These are phyloP conservation scores for Acer yangbiense DNA, from an alignment of 345 rosid species.

Conservation along the genomic window DNA sequence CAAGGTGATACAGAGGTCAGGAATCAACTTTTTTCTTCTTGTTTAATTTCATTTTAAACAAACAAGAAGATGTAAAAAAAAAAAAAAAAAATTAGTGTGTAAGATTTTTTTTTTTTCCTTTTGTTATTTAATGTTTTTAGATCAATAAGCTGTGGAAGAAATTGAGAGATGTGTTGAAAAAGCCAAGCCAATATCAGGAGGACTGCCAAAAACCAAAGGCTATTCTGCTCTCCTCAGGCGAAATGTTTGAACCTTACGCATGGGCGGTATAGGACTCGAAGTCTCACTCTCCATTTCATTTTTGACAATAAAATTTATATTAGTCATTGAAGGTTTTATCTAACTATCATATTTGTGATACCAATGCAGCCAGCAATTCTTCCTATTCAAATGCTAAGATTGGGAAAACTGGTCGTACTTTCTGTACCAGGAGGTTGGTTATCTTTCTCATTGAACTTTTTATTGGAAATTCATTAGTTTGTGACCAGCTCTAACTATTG, in stretches of 20 bases:
- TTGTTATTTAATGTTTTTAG: slow-evolving; percentile 19
- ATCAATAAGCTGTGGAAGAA: slow-evolving; percentile 46
- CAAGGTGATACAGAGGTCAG: slow-evolving; percentile 61
- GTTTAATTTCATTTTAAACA: no score
- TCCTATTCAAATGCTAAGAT: slow-evolving; percentile 56
- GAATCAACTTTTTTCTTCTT: no score
- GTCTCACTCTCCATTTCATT: not conserved
- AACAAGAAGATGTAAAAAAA: no score
- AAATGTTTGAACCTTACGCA: slow-evolving; percentile 56
- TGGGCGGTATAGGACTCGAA: slow-evolving; percentile 47
- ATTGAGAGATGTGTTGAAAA: slow-evolving; percentile 44
- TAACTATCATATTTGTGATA: not conserved
- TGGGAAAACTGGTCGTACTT: slow-evolving; percentile 53
- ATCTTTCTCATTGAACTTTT: not conserved
- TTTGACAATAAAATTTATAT: no score
- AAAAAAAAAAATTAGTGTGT: not conserved
- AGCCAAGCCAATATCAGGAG: slow-evolving; percentile 55
- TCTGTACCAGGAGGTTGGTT: slow-evolving; percentile 64
- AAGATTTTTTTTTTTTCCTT: not conserved
- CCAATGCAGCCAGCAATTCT: slow-evolving; percentile 58
- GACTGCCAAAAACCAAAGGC: slow-evolving; percentile 59
- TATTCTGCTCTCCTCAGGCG: slow-evolving; percentile 54
- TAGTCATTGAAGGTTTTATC: not conserved
- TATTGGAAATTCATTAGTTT: not conserved
- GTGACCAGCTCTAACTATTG: not conserved